Evolutionary conservation across 768 basidiomycete species (phyloP), one percentile per base, ranked within the genome.

Genomic region (Serendipita sp.): DNA sequence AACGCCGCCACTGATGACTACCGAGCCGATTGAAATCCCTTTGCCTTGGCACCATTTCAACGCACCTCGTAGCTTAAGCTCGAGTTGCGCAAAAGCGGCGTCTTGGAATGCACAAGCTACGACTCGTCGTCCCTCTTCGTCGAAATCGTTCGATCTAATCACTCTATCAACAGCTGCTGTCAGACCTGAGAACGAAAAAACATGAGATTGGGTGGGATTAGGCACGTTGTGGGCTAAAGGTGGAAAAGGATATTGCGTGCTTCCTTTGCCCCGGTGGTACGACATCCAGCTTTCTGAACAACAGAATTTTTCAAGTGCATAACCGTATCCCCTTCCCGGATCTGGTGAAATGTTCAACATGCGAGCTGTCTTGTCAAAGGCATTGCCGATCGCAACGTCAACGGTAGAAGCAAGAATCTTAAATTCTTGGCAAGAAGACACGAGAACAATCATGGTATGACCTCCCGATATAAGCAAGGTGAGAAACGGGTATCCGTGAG

Each of bases 1-100:
- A 0, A 99, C 95, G 1, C 95, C 95, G 0, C 95, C 95, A 66
- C 91, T 92, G 15, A 89, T 84, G 1, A 96, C 89, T 30, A 98
- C 68, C 64, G 85, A 77, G 10, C 72, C 73, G 2, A 89, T 74
- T 5, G 69, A 63, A 0, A 84, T 72, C n/a, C 75, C 79, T 28
- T 77, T 69, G 7, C 70, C 65, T 63, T 68, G 64, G 66, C 83
- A 83, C 76, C 72, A 75, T 28, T 74, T 69, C 45, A 85, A 67
- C 0, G 77, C 86, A 24, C 88, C 74, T 1, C 72, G 64, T 8
- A 95, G 75, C 74, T 94, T 96, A 51, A 83, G 81, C 69, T 84
- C 84, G 0, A 97, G 76, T 63, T 94, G 92, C 5, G 71, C 76
- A 3, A 88, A 81, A 0, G 85, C 89, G 0, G 85, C 81, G 2